phyloP scores from a whole-genome alignment of 495 filamentous ascomycete genomes.

The Tetracladium marchalianum region DNA sequence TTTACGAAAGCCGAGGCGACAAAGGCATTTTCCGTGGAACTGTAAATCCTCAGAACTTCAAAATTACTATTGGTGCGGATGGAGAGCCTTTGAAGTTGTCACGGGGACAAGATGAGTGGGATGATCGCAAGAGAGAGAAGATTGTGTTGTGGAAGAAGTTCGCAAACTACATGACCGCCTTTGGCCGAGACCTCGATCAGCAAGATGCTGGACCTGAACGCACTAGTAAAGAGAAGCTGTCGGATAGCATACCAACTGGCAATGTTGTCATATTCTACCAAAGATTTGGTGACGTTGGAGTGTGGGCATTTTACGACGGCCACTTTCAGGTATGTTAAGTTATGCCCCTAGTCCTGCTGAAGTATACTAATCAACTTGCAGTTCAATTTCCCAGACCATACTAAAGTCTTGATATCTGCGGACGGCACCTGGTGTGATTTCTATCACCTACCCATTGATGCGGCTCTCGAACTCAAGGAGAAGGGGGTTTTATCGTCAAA shows the following conservation, averaged over 20 bases:
- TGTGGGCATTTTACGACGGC: conserved; percentile 84
- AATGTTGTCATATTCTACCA: conserved; percentile 85
- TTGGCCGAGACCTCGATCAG: conserved; percentile 41
- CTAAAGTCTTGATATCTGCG: conserved; percentile 74
- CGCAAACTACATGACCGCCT: conserved; percentile 81
- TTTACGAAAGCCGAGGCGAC: conserved; percentile 65
- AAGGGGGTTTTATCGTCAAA: conserved; percentile 57
- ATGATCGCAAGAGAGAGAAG: conserved; percentile 59
- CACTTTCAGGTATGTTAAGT: conserved; percentile 57
- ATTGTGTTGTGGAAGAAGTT: conserved; percentile 85
- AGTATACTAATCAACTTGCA: conserved; percentile 25
- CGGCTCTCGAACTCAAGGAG: conserved; percentile 48
- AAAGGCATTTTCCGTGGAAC: conserved; percentile 53
- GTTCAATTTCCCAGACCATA: conserved; percentile 98
- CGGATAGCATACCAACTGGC: conserved; percentile 30
- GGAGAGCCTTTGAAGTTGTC: conserved; percentile 43
- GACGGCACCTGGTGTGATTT: conserved; percentile 74
- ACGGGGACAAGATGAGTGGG: conserved; percentile 45
- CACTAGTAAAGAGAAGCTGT: conserved; percentile 39
- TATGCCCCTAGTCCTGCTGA: conserved; percentile 2
- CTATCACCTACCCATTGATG: conserved; percentile 66
- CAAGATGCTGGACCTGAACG: conserved; percentile 35
- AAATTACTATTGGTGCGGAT: conserved; percentile 38
- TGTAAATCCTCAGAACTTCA: conserved; percentile 51
- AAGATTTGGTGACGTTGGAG: conserved; percentile 73